Evolutionary conservation across 768 basidiomycete species (phyloP).

Genomic region (Cyathus striatus): DNA sequence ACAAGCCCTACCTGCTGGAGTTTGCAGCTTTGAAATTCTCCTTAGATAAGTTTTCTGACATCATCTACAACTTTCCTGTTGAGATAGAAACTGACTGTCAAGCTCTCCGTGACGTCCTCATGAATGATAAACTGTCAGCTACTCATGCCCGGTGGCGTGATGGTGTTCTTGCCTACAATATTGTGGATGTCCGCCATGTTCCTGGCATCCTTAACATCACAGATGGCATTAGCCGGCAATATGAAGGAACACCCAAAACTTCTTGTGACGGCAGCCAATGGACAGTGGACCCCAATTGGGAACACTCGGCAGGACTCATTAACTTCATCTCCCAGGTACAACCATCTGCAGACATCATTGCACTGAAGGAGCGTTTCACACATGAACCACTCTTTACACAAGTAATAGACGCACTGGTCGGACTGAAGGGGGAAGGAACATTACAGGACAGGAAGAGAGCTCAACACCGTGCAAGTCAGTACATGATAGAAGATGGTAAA

Average conservation of each 20-base stretch:
- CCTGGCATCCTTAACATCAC: slow-evolving; percentile 17
- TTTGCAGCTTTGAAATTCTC: slow-evolving; percentile 25
- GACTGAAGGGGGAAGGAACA: slow-evolving; percentile 11
- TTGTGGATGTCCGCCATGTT: slow-evolving; percentile 12
- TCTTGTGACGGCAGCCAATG: slow-evolving; percentile 19
- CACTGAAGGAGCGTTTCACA: slow-evolving; percentile 10
- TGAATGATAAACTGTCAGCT: slow-evolving; percentile 13
- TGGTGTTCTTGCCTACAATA: slow-evolving; percentile 13
- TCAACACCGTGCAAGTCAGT: slow-evolving; percentile 15
- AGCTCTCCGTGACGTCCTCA: slow-evolving; percentile 17
- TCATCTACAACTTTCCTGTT: slow-evolving; percentile 14
- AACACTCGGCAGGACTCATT: slow-evolving; percentile 5
- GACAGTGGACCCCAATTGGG: slow-evolving; percentile 19
- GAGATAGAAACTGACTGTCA: slow-evolving; percentile 23
- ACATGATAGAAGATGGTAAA: slow-evolving; percentile 18
- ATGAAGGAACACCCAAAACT: slow-evolving; percentile 7
- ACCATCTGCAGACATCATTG: neutral
- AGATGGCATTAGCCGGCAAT: slow-evolving; percentile 17
- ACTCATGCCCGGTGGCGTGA: slow-evolving; percentile 22
- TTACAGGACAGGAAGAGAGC: slow-evolving; percentile 11
- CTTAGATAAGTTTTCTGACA: slow-evolving; percentile 16
- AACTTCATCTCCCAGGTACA: slow-evolving; percentile 13
- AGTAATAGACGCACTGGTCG: slow-evolving; percentile 15
- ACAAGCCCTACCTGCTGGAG: slow-evolving; percentile 21
- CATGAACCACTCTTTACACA: slow-evolving; percentile 16